A percentile compares a stretch with the other conserved stretches of the same genome.
These are phyloP conservation scores for Diaporthe vexans DNA, from an alignment of 2,329 filamentous ascomycete genomes.

Conservation along the genomic window DNA sequence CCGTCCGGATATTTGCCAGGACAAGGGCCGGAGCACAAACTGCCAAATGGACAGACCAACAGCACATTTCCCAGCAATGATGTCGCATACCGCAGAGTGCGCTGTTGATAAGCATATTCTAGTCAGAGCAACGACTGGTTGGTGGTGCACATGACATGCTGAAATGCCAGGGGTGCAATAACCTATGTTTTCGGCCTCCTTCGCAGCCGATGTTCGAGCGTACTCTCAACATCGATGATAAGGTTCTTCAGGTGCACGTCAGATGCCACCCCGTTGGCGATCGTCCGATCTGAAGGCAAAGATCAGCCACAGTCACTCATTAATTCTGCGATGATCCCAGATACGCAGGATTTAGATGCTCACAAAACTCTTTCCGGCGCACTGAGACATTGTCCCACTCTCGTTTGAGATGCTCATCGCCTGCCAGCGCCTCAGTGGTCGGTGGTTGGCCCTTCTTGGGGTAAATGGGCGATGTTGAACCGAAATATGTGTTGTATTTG, in stretches of 20 bases:
- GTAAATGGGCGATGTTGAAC: slow-evolving; percentile 46
- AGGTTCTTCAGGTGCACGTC: not conserved
- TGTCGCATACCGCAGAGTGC: not conserved
- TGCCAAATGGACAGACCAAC: not conserved
- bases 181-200: not conserved
- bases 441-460: slow-evolving; percentile 36
- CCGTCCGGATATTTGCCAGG: not conserved
- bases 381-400: slow-evolving; percentile 33
- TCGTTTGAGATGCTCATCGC: slow-evolving; percentile 8
- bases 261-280: not conserved
- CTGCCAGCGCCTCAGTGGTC: slow-evolving; percentile 42
- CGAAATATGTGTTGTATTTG: slow-evolving; percentile 49
- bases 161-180: not conserved
- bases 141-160: not conserved
- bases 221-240: slow-evolving; percentile 23
- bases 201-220: not conserved
- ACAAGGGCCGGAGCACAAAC: not conserved
- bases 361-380: slow-evolving; percentile 33
- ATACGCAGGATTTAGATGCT: not conserved
- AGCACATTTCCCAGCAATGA: not conserved
- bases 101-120: not conserved
- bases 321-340: not conserved
- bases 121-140: not conserved
- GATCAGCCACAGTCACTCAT: not conserved
- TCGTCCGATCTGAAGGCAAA: not conserved